Conservation (phyloP, 768 basidiomycete genomes). For the Asterophora lycoperdoides region DNA sequence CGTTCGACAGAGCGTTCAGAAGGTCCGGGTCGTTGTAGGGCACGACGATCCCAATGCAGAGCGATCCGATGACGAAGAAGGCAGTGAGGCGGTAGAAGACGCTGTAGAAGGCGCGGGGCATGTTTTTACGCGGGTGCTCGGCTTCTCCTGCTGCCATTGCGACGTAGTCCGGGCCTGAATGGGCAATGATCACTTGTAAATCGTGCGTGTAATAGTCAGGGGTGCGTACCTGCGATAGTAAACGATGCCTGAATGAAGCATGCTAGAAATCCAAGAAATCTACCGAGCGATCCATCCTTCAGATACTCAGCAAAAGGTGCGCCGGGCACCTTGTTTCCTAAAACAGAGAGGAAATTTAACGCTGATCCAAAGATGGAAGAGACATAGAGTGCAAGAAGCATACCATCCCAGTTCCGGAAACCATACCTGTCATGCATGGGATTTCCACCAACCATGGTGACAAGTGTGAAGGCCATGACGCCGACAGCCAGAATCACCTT, state of each 20-base stretch:
- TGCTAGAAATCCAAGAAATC: conserved; percentile 59
- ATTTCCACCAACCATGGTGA: conserved; percentile 61
- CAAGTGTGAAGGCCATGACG: conserved; percentile 50
- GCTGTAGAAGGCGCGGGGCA: conserved; percentile 68
- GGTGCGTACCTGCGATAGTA: conserved; percentile 49
- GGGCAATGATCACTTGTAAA: not conserved
- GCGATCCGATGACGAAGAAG: conserved; percentile 72
- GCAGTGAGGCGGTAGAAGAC: conserved; percentile 76
- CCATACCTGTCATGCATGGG: conserved; percentile 51
- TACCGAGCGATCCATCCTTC: conserved; percentile 48
- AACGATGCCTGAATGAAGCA: conserved; percentile 60
- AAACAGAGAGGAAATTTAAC: not conserved
- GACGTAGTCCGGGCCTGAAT: conserved; percentile 45
- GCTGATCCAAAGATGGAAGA: not conserved
- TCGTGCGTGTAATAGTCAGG: not conserved
- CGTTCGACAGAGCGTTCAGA: conserved; percentile 49
- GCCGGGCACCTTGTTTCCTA: conserved; percentile 41
- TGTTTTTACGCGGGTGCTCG: conserved; percentile 59
- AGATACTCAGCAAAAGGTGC: conserved; percentile 57
- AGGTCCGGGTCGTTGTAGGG: conserved; percentile 64
- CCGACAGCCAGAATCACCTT: conserved; percentile 46
- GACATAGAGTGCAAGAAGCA: not conserved
- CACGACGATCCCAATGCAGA: conserved; percentile 75
- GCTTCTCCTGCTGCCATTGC: conserved; percentile 70
- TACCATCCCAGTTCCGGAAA: conserved; percentile 50